These are phyloP conservation scores for Gaeumannomyces sp. DNA, from an alignment of 2,329 filamentous ascomycete species.

Conservation along the genomic window DNA sequence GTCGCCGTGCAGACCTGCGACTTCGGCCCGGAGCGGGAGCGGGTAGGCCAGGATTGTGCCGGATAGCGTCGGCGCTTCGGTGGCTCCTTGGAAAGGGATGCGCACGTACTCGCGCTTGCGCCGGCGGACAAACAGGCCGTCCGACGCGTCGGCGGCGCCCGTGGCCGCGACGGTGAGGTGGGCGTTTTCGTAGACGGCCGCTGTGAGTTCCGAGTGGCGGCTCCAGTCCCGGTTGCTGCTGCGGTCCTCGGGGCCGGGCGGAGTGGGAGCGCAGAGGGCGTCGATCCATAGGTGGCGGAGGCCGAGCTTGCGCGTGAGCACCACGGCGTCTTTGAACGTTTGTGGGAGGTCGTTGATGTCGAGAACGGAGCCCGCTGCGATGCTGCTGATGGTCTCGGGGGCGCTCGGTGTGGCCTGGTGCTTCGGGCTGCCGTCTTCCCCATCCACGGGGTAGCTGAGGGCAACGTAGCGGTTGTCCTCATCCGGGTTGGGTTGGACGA, in stretches of 20 bases:
- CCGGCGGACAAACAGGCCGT: background rate
- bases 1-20: background rate
- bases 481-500: background rate
- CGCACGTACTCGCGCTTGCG: background rate
- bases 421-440: background rate
- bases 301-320: conserved; percentile 11
- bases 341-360: background rate
- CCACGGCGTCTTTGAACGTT: conserved; percentile 13
- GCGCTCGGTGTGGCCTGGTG: background rate
- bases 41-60: background rate
- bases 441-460: background rate
- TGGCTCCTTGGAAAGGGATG: background rate
- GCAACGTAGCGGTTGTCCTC: background rate
- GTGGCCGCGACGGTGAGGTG: conserved; percentile 1
- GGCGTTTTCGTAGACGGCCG: conserved; percentile 1
- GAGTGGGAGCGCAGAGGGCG: conserved; percentile 14
- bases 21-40: background rate
- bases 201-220: background rate
- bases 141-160: background rate
- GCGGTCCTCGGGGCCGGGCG: conserved; percentile 58
- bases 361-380: background rate
- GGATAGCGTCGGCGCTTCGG: too few relatives aligned
- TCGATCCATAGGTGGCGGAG: conserved; percentile 18
- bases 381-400: background rate
- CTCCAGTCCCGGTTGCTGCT: conserved; percentile 61